Conservation (phyloP, 306 rosid species). For the Abrus precatorius region DNA sequence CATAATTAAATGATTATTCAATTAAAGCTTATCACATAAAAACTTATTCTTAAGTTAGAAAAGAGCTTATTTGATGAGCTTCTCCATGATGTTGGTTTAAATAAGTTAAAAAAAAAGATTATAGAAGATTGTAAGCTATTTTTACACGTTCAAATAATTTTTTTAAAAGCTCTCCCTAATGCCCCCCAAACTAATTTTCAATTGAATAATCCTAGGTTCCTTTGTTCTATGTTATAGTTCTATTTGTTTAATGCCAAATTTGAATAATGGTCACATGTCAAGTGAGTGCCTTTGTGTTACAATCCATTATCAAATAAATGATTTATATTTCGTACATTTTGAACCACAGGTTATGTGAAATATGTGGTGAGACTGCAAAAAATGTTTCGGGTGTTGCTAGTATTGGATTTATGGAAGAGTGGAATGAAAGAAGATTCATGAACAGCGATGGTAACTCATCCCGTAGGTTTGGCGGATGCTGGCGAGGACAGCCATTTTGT, state of each 20-base stretch:
- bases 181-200: background rate
- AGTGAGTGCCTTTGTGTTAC: background rate
- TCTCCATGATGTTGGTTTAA: background rate
- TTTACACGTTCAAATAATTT: background rate
- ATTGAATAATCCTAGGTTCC: background rate
- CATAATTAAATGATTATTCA: background rate
- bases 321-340: constrained; percentile 30
- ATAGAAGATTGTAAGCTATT: background rate
- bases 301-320: constrained; percentile 28
- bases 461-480: constrained; percentile 62
- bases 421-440: constrained; percentile 76
- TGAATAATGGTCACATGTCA: constrained; percentile 22
- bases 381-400: constrained; percentile 66
- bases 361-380: constrained; percentile 82
- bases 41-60: background rate
- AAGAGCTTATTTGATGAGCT: background rate
- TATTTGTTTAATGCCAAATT: constrained; percentile 1
- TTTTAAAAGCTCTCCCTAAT: background rate
- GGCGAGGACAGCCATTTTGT: constrained; percentile 95
- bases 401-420: constrained; percentile 76
- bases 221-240: background rate
- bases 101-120: background rate
- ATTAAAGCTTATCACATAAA: background rate
- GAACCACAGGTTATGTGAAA: constrained; percentile 77
- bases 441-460: constrained; percentile 51